Conservation (phyloP, 352 stramenopile genomes). For the Phytophthora idaei region DNA sequence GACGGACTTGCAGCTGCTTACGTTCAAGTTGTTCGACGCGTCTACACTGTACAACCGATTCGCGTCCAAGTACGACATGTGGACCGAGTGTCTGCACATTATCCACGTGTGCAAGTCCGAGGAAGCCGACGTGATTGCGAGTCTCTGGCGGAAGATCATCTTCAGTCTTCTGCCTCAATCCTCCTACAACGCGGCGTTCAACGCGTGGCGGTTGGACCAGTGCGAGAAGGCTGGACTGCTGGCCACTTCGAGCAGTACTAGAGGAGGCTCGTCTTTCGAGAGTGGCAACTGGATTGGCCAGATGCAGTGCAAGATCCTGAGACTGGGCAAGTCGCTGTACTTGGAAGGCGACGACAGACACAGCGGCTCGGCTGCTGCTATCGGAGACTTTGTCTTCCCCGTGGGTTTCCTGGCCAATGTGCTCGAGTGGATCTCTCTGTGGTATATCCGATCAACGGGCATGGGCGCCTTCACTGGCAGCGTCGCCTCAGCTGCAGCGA, state of each 20-base stretch:
- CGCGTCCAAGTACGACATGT: slow-evolving; percentile 87
- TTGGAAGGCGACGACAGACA: slow-evolving; percentile 60
- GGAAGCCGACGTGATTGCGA: slow-evolving; percentile 68
- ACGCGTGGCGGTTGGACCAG: slow-evolving; percentile 73
- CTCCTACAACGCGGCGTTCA: slow-evolving; percentile 69
- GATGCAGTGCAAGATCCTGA: slow-evolving; percentile 77
- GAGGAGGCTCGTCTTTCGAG: slow-evolving; percentile 63
- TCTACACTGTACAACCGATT: slow-evolving; percentile 89
- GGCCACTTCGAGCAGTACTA: slow-evolving; percentile 34
- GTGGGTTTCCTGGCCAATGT: slow-evolving; percentile 77
- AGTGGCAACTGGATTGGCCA: slow-evolving; percentile 83
- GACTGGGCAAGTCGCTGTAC: slow-evolving; percentile 77
- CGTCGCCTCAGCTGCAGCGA: slow-evolving; percentile 52
- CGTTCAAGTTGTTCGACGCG: slow-evolving; percentile 79
- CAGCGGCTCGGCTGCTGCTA: slow-evolving; percentile 36
- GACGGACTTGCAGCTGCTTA: slow-evolving; percentile 69
- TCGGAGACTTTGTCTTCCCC: slow-evolving; percentile 72
- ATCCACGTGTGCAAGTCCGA: slow-evolving; percentile 88
- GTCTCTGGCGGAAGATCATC: slow-evolving; percentile 79
- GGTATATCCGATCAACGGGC: slow-evolving; percentile 74
- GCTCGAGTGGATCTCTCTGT: slow-evolving; percentile 78
- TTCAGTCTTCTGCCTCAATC: slow-evolving; percentile 72
- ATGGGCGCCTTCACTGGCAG: slow-evolving; percentile 45
- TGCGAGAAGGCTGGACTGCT: slow-evolving; percentile 65
- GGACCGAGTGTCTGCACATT: slow-evolving; percentile 86